Evolutionary conservation across 2,329 filamentous ascomycete species (phyloP), one percentile per base, ranked within the genome.

Genomic region (Amylocarpus encephaloides): DNA sequence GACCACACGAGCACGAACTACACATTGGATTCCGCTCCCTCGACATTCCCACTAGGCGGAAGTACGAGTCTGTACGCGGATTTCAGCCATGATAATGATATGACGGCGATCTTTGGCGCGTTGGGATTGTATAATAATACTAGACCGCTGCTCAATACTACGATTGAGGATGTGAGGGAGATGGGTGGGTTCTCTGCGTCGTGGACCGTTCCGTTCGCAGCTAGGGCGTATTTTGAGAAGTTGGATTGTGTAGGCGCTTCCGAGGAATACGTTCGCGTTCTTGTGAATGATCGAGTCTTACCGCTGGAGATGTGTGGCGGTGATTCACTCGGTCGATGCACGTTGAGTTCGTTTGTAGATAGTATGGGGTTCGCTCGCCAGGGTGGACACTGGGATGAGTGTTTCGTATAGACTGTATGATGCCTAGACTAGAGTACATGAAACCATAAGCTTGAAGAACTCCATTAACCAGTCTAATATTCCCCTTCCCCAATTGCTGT

Each of bases 71-170:
- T 95, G 1, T 96, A 94, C 63, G 90, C 88, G 0, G 91, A 96
- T 68, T 95, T 96, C 64, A 88, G 83, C 55, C 91, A 96, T 68
- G 91, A 96, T 68, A 95, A 94, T 66, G 83, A 86, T 64, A 89
- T 96, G 82, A 80, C 79, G 29, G 77, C 78, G 6, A 80, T 94
- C 6, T 86, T 86, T 64, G 82, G 81, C 5, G 88, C 89, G 0
- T 64, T 96, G 56, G 87, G 89, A 0, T 70, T 95, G 22, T 95
- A 89, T 69, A 86, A 90, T 58, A 70, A 68, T 39, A 88, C 81
- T 0, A 62, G 65, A 12, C 71, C 75, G 10, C 69, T 85, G 19
- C 73, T 77, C 2, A 75, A 74, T 19, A 71, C 71, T 2, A 72
- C 71, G 6, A 67, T 80, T 22, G 65, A 76, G 35, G 70, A 76